Evolutionary conservation across 495 filamentous ascomycete genomes (phyloP).

Genomic region (Lasiosphaeris hirsuta): DNA sequence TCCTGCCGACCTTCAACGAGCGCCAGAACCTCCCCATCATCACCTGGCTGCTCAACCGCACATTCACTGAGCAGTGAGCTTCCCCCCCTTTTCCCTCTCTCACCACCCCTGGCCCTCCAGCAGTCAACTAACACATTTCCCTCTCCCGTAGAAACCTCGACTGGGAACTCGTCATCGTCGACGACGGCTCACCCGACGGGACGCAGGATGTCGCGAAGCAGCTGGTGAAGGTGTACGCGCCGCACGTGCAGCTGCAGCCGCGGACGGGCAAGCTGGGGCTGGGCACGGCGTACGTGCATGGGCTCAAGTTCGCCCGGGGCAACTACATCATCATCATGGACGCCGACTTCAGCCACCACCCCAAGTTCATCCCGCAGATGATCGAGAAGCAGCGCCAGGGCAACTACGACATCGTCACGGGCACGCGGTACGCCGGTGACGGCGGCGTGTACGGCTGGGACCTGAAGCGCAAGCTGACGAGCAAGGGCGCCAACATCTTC

Average conservation of each 20-base stretch:
- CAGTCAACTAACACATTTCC: background rate
- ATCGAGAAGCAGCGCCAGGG: conserved; percentile 64
- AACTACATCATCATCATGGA: conserved; percentile 99
- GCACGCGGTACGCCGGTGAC: conserved; percentile 84
- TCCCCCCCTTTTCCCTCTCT: background rate
- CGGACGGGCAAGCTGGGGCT: conserved; percentile 93
- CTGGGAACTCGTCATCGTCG: conserved; percentile 96
- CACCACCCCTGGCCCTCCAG: background rate
- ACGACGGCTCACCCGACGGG: conserved; percentile 95
- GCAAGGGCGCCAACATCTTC: conserved; percentile 88
- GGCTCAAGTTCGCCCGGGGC: conserved; percentile 78
- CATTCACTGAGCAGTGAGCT: conserved; percentile 76
- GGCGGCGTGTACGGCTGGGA: conserved; percentile 98
- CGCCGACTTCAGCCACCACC: conserved; percentile 98
- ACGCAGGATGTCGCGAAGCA: conserved; percentile 87
- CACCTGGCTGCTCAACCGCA: conserved; percentile 85
- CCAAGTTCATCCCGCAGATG: conserved; percentile 92
- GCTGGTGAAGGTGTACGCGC: conserved; percentile 75
- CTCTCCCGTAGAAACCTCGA: conserved; percentile 67
- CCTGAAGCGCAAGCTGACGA: conserved; percentile 90
- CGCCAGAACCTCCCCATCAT: conserved; percentile 95
- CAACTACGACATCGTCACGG: conserved; percentile 93
- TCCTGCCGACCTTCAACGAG: conserved; percentile 98
- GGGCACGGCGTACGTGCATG: conserved; percentile 95
- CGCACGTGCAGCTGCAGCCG: conserved; percentile 77